Evolutionary conservation across 306 rosid species (phyloP).

Genomic region (Dryas drummondii): DNA sequence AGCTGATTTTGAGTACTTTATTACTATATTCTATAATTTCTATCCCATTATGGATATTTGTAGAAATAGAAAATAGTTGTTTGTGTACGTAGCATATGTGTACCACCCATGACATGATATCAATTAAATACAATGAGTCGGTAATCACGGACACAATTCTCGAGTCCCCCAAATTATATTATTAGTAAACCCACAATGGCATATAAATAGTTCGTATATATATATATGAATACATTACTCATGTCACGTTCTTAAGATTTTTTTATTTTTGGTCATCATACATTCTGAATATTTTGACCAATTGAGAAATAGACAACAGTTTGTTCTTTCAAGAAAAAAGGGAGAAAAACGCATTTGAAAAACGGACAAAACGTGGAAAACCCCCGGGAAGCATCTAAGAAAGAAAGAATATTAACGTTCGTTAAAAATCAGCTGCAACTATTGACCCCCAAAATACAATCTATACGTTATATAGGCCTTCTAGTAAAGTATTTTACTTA

Average conservation of each 20-base stretch:
- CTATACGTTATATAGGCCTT: no score
- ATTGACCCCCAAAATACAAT: neutral
- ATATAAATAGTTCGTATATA: neutral
- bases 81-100: neutral
- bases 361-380: conserved; percentile 9
- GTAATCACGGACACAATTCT: neutral
- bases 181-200: neutral
- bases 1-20: neutral
- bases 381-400: neutral
- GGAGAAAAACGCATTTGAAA: neutral
- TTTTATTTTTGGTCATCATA: neutral
- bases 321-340: neutral
- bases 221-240: neutral
- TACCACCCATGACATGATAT: neutral
- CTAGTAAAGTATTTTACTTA: no score
- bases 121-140: neutral
- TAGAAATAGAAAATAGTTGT: neutral
- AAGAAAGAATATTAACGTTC: neutral
- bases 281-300: neutral
- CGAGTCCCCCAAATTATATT: neutral
- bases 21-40: no score
- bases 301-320: neutral
- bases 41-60: neutral
- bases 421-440: neutral
- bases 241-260: neutral